Evolutionary conservation across 306 rosid species (phyloP).

Genomic region (Mucuna pruriens): DNA sequence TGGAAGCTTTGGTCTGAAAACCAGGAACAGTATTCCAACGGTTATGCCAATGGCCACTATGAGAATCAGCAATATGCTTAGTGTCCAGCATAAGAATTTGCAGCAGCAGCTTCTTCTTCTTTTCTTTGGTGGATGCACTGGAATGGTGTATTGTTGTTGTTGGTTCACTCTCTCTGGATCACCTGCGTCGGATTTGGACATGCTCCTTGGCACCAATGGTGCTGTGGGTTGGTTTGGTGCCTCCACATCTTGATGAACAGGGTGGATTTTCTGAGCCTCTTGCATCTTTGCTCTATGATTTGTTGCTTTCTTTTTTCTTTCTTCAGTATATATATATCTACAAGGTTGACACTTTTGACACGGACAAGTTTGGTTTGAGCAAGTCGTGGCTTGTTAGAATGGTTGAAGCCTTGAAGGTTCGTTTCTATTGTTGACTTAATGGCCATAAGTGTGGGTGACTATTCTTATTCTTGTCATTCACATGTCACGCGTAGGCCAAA

Average conservation of each 20-base stretch:
- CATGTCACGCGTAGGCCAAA: background rate
- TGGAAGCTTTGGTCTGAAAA: constrained; percentile 48
- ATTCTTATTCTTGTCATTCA: constrained; percentile 8
- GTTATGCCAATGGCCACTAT: constrained; percentile 41
- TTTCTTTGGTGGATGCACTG: constrained; percentile 71
- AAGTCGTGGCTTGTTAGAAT: background rate
- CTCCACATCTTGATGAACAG: constrained; percentile 61
- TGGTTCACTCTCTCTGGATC: constrained; percentile 14
- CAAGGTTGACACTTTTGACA: constrained; percentile 11
- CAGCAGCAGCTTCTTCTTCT: constrained; percentile 51
- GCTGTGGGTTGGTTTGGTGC: constrained; percentile 52
- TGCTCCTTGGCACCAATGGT: constrained; percentile 66
- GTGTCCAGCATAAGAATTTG: constrained; percentile 36
- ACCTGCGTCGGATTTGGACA: constrained; percentile 54
- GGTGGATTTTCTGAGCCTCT: constrained; percentile 76
- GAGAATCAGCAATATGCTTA: constrained; percentile 40
- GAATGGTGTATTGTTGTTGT: constrained; percentile 36
- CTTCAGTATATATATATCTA: too few relatives aligned
- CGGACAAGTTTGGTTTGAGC: background rate
- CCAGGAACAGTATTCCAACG: constrained; percentile 48
- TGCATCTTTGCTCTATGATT: too few relatives aligned
- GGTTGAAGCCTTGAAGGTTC: constrained; percentile 34
- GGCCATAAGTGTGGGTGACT: background rate
- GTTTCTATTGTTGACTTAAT: constrained; percentile 41
- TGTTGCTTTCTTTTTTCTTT: too few relatives aligned